These are phyloP conservation scores for Solanum gracilifrons DNA, from an alignment of 257 asterid species.

Conservation along the genomic window DNA sequence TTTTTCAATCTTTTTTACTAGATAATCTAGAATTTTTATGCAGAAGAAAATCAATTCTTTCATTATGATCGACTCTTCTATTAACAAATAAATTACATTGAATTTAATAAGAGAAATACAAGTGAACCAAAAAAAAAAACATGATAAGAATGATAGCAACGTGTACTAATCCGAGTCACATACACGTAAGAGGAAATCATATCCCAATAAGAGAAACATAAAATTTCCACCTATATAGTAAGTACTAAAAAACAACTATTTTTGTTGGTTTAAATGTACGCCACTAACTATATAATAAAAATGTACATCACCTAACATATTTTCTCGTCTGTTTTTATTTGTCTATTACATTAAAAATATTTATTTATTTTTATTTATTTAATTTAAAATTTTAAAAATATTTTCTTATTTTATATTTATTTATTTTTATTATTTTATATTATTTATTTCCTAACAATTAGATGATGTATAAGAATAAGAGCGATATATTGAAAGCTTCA, in stretches of 20 bases:
- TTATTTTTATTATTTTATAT: too few species aligned
- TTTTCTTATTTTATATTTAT: too few species aligned
- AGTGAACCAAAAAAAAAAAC: background rate
- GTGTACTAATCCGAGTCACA: background rate
- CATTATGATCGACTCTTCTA: background rate
- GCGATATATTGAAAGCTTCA: background rate
- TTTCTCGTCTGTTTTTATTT: background rate
- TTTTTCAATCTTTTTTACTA: too few species aligned
- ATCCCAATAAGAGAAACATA: background rate
- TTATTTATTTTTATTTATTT: too few species aligned
- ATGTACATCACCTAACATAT: background rate
- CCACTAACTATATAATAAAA: background rate
- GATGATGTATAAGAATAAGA: background rate
- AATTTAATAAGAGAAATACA: background rate
- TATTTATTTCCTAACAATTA: background rate
- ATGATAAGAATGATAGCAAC: background rate
- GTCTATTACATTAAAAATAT: too few species aligned
- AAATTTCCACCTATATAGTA: background rate
- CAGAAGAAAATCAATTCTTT: too few species aligned
- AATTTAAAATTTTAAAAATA: too few species aligned
- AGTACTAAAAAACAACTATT: background rate
- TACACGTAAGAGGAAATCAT: background rate
- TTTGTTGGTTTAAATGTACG: background rate
- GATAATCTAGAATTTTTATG: too few species aligned
- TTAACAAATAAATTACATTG: background rate